Evolutionary conservation across 306 rosid species (phyloP).

Genomic region (Lathyrus oleraceus): DNA sequence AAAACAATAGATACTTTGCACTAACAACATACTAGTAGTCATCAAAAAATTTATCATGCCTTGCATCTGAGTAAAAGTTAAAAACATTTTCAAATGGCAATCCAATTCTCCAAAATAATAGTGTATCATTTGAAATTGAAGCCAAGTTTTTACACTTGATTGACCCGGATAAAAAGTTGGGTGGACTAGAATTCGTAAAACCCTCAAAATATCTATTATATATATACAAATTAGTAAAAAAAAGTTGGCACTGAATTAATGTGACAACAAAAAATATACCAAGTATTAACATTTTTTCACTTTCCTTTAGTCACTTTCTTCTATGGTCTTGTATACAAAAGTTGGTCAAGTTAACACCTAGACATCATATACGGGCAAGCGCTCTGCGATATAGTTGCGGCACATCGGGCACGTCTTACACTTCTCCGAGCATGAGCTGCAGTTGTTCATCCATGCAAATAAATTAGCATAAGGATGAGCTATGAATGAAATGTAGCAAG

Average conservation of each 20-base stretch:
- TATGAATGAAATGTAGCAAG: not conserved
- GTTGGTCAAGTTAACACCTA: constrained; percentile 47
- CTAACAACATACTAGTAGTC: not conserved
- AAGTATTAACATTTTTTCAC: constrained; percentile 30
- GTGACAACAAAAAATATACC: constrained; percentile 37
- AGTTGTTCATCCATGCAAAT: constrained; percentile 33
- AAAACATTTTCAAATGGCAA: not conserved
- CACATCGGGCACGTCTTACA: constrained; percentile 94
- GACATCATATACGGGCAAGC: constrained; percentile 85
- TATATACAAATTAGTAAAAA: constrained; percentile 50
- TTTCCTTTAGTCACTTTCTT: constrained; percentile 36
- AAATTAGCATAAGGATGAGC: constrained; percentile 25
- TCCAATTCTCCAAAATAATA: not conserved
- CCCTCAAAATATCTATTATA: constrained; percentile 26
- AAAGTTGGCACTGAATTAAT: constrained; percentile 23
- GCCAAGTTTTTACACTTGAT: not conserved
- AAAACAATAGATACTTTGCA: not conserved
- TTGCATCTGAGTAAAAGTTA: not conserved
- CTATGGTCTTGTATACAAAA: constrained; percentile 39
- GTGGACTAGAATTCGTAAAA: constrained; percentile 21
- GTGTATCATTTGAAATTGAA: not conserved
- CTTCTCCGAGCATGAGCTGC: constrained; percentile 85
- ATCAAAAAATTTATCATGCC: not conserved
- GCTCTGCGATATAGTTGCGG: constrained; percentile 66
- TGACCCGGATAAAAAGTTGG: not conserved